Base-by-base conservation (phyloP, 306 rosid species). In the Hippophae tibetana region DNA sequence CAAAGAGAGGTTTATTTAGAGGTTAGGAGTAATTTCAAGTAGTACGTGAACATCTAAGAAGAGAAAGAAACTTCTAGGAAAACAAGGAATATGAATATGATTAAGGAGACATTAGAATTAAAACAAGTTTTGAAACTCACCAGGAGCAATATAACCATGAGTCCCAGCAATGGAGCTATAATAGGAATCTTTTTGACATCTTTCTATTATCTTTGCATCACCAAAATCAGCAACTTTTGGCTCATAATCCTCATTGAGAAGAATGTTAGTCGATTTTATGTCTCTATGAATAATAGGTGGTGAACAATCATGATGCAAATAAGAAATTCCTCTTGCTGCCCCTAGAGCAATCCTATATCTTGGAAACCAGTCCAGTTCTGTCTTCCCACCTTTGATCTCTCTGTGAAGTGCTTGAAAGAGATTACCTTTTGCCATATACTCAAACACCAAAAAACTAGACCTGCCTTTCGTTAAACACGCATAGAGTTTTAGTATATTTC, bases 171-270 rank as follows among this genome's bases (percentile, higher is more conserved):
- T 54, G 66, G 70, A 73, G 84, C 84, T 93, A 71, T 57, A 60
- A 58, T 70, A 83, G 62, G 79, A 72, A 63, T 65, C 85, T 58
- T 69, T 76, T 23, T 26, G 69, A 59, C 76, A 77, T 61, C 76
- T 78, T 50, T 79, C 90, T 40, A 76, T 88, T 63, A 84, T 72
- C 72, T 81, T 93, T 47, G 99, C 99, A 57, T 88, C 81, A 13
- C 99, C 99, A 61, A 93, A 93, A 76, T 93, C 99, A 42, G 97
- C 97, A 65, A 93, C 82, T 74, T 93, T 93, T 4, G 99, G 78
- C 77, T 88, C 95, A 43, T 75, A 86, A 57, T 79, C 76, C 62
- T 65, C 80, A 47, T 85, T 83, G 13, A 93, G 97, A 58, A 93
- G 85, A 74, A 93, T 93, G 71, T 93, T 93, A 67, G 90, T 85